These are phyloP conservation scores for Dalbergia cochinchinensis DNA, from an alignment of 306 rosid species.

Conservation along the genomic window DNA sequence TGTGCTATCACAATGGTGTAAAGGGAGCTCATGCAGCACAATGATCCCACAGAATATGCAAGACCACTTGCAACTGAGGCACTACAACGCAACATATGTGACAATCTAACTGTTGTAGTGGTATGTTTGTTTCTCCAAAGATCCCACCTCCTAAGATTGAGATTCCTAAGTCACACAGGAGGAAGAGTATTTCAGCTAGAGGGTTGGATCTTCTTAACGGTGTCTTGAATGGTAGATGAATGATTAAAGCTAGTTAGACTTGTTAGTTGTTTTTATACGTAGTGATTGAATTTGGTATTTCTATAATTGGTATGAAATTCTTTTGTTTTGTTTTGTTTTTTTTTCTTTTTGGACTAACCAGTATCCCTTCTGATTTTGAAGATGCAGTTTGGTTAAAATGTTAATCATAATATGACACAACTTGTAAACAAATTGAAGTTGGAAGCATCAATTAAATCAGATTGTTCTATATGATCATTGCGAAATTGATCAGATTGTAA, in stretches of 20 bases:
- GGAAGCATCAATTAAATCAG: conserved; percentile 31
- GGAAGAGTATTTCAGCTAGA: conserved; percentile 79
- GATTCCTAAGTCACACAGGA: too few species aligned
- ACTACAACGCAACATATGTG: conserved; percentile 68
- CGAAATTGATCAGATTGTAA: not conserved
- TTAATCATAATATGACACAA: conserved; percentile 23
- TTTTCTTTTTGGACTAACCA: conserved; percentile 51
- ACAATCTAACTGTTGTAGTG: too few species aligned
- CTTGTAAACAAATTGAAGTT: conserved; percentile 28
- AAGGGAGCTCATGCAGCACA: conserved; percentile 69
- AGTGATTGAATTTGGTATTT: conserved; percentile 33
- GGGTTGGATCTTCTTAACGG: conserved; percentile 80
- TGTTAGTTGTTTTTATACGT: conserved; percentile 44
- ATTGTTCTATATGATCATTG: conserved; percentile 13
- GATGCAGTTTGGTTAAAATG: conserved; percentile 41
- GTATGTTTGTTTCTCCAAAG: too few species aligned
- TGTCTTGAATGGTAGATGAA: conserved; percentile 61
- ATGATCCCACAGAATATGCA: conserved; percentile 63
- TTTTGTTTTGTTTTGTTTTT: too few species aligned
- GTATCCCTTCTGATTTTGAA: conserved; percentile 15
- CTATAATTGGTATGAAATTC: conserved; percentile 32
- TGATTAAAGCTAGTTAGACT: not conserved
- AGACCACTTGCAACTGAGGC: conserved; percentile 68
- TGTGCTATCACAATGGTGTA: conserved; percentile 84
- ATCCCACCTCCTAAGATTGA: too few species aligned